Base-by-base conservation (phyloP, 2,329 filamentous ascomycete genomes). In the Fragosphaeria purpurea region DNA sequence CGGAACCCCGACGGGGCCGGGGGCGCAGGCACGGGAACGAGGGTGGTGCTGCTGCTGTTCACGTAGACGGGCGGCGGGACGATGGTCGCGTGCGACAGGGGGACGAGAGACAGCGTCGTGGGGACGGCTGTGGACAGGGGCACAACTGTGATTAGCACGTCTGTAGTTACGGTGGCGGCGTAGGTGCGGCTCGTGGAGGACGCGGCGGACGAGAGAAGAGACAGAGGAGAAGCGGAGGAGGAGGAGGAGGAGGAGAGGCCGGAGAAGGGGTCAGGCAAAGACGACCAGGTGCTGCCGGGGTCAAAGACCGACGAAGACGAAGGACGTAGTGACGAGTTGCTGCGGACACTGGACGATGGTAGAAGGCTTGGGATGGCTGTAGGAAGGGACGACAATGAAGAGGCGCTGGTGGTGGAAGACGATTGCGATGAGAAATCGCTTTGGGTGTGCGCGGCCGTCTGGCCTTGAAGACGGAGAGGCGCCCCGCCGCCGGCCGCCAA, bases 81-180 rank as follows among this genome's bases (percentile, higher is more conserved):
- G 30, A 35, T 6, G 46, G 31, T 13, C 32, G 22, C 39, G 22
- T 22, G 6, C 12, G 44, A 39, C n/a, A 45, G 13, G 6, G 45
- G 40, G 8, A 11, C 40, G 11, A 38, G 9, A 11, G 41, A 12
- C 31, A 37, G 22, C 7, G 48, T 50, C 31, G 35, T 34, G n/a
- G 46, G 22, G 22, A 22, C 22, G 34, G 37, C 48, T 53, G 48
- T 32, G 48, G 45, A 42, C 7, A 44, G 33, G 12, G 51, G 42
- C 30, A 46, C 51, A 46, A 53, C 44, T 45, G 48, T 47, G 45
- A 53, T 53, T 53, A 50, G 51, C 43, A 53, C 45, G 47, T 53
- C n/a, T 34, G 35, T 34, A 33, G 51, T 50, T 32, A 34, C 33
- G 31, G 42, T 48, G 9, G 30, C 32, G 40, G 13, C 12, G 50